A percentile compares a stretch with the other conserved stretches of the same genome.
Conservation (phyloP, 805 yeast genomes). For the Candida vartiovaarae region DNA sequence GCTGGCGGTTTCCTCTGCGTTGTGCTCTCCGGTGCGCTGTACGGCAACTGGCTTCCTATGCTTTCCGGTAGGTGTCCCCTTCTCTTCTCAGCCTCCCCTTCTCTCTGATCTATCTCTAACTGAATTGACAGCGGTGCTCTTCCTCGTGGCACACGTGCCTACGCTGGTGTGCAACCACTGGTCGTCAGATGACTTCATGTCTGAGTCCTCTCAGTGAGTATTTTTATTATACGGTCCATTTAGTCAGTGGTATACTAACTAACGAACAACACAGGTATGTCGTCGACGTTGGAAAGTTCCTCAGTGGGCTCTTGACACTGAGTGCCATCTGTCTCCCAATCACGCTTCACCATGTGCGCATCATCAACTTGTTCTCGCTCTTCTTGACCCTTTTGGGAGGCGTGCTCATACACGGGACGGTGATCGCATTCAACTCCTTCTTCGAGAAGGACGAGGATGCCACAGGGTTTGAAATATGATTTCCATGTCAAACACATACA, state of each 20-base stretch:
- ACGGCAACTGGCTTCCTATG: constrained; percentile 74
- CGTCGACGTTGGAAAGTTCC: constrained; percentile 62
- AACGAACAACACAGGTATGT: constrained; percentile 28
- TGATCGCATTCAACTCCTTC: constrained; percentile 60
- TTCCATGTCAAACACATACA: neutral
- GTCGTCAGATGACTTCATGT: constrained; percentile 47
- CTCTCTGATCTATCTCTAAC: neutral
- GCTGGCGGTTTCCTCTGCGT: constrained; percentile 74
- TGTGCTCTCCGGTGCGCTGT: constrained; percentile 67
- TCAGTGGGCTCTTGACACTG: constrained; percentile 56
- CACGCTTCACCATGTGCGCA: constrained; percentile 53
- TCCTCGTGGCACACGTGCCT: constrained; percentile 52
- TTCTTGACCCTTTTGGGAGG: constrained; percentile 66
- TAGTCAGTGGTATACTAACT: neutral
- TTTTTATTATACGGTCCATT: neutral
- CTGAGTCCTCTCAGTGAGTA: constrained; percentile 34
- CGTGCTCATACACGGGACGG: constrained; percentile 58
- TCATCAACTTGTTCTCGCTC: constrained; percentile 53
- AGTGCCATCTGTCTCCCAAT: constrained; percentile 58
- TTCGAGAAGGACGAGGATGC: constrained; percentile 43
- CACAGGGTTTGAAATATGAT: constrained; percentile 18
- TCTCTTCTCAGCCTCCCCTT: neutral
- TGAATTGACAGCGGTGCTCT: constrained; percentile 31
- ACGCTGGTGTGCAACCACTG: constrained; percentile 42
- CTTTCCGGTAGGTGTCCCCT: constrained; percentile 36